phyloP scores from a whole-genome alignment of 2,329 filamentous ascomycete genomes.

The Alternaria viburni region DNA sequence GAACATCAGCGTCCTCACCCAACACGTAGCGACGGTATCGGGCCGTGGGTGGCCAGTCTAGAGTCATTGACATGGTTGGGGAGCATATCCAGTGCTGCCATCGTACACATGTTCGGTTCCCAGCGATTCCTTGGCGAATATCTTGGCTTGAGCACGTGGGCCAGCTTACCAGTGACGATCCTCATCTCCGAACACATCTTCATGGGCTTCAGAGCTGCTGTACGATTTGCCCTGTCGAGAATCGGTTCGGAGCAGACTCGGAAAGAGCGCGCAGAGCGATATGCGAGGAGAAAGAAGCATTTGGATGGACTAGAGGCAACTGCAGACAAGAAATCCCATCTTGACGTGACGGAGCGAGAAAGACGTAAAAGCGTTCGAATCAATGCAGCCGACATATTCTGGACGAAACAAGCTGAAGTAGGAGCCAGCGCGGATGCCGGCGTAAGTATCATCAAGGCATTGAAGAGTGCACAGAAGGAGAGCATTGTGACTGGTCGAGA shows the following conservation, averaged over 20 bases:
- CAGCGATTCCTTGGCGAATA: constrained; percentile 18
- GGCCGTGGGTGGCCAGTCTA: constrained; percentile 42
- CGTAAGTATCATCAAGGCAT: constrained; percentile 34
- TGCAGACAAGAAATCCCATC: constrained; percentile 17
- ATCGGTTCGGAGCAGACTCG: constrained; percentile 41
- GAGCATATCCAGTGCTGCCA: constrained; percentile 40
- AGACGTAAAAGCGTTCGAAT: constrained; percentile 41
- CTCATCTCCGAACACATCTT: constrained; percentile 44
- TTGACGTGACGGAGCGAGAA: constrained; percentile 33
- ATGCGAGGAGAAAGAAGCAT: constrained; percentile 35
- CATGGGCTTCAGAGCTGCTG: constrained; percentile 36
- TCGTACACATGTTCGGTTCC: constrained; percentile 41
- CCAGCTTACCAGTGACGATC: constrained; percentile 38
- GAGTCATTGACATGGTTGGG: constrained; percentile 44
- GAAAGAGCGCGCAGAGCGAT: constrained; percentile 33
- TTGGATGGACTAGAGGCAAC: constrained; percentile 36
- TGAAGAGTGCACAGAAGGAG: constrained; percentile 27
- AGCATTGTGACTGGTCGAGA: constrained; percentile 16
- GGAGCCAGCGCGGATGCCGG: constrained; percentile 31
- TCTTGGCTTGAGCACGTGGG: constrained; percentile 32
- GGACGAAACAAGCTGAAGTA: constrained; percentile 38
- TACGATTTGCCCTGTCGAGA: constrained; percentile 31
- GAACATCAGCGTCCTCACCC: constrained; percentile 40
- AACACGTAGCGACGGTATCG: constrained; percentile 39
- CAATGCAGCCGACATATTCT: constrained; percentile 39